Base-by-base conservation (phyloP, 148 eudicot species). In the Spergularia bocconei region DNA sequence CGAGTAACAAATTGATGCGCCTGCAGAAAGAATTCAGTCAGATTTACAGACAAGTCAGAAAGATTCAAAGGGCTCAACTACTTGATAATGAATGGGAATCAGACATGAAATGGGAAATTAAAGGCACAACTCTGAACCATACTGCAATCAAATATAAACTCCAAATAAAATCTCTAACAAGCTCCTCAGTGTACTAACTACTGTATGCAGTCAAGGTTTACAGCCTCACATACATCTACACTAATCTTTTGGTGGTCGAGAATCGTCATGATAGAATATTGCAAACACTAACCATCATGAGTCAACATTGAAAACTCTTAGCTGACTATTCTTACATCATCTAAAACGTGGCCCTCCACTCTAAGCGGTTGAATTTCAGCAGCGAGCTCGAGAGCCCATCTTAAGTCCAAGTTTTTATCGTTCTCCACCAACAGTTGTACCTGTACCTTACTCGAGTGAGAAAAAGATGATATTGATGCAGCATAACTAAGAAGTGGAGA, bases 371-470 rank as follows among this genome's bases (percentile, higher is more conserved):
- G 99, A 67, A 82, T 91, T 76, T 88, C 87, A 75, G 97, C 99
- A 77, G 96, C 97, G 73, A 95, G 87, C 79, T 84, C 90, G 76
- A 95, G 65, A 70, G 91, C 91, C 71, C 81, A 74, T 85, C 91
- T 83, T 66, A 95, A 78, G 77, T 92, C 89, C 83, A 95, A 77
- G 80, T 89, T 80, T 79, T 80, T 90, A 33, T 87, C 78, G 73
- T 88, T 91, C 72, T 92, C 99, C 70, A 95, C 97, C 84, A 95
- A 76, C 63, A 95, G 75, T 87, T 95, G 99, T 54, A 95, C 99
- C 99, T 95, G 79, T 70, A 13, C 72, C 62, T 36, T 4, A 56
- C 16, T 21, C 38, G 67, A 51, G 66, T 21, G 29, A 51, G 29
- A 64, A 71, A 13, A 70, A 63, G 68, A 75, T 77, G 72, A 76